Conservation (phyloP, 139 green algal genomes). For the Picochlorum sp. region DNA sequence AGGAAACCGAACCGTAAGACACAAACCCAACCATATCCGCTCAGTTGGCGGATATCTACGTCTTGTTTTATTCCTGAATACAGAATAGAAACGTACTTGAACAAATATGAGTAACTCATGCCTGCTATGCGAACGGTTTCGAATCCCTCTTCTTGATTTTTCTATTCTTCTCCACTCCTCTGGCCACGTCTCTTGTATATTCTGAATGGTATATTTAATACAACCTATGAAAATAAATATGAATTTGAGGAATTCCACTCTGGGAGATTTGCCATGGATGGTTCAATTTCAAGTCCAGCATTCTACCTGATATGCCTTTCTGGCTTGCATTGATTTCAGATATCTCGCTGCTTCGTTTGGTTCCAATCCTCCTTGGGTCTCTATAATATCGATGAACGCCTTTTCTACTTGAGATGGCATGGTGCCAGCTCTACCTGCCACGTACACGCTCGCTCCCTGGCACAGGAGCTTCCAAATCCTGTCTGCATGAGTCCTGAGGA, state of each 20-base stretch:
- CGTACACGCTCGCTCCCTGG: constrained; percentile 49
- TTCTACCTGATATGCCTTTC: constrained; percentile 72
- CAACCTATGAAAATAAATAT: background rate
- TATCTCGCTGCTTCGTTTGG: constrained; percentile 38
- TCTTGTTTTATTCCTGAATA: too few relatives aligned
- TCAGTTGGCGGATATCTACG: too few relatives aligned
- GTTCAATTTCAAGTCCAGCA: constrained; percentile 67
- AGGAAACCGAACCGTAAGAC: too few relatives aligned
- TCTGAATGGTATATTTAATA: background rate
- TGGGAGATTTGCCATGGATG: too few relatives aligned
- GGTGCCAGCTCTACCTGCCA: constrained; percentile 65
- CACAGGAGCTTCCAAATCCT: constrained; percentile 56
- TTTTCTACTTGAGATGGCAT: constrained; percentile 64
- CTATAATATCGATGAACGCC: constrained; percentile 56
- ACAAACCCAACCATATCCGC: too few relatives aligned
- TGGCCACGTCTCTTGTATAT: too few relatives aligned
- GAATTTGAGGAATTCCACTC: background rate
- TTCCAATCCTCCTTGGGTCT: constrained; percentile 40
- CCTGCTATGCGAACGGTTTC: background rate
- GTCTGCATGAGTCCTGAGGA: constrained; percentile 45
- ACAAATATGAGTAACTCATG: constrained; percentile 36
- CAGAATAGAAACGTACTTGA: constrained; percentile 12
- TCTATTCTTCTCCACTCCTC: too few relatives aligned
- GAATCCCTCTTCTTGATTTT: too few relatives aligned
- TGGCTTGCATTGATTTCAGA: constrained; percentile 53